A percentile compares a stretch with the other conserved stretches of the same genome.
phyloP scores from a whole-genome alignment of 345 rosid genomes.

The Combretum micranthum region DNA sequence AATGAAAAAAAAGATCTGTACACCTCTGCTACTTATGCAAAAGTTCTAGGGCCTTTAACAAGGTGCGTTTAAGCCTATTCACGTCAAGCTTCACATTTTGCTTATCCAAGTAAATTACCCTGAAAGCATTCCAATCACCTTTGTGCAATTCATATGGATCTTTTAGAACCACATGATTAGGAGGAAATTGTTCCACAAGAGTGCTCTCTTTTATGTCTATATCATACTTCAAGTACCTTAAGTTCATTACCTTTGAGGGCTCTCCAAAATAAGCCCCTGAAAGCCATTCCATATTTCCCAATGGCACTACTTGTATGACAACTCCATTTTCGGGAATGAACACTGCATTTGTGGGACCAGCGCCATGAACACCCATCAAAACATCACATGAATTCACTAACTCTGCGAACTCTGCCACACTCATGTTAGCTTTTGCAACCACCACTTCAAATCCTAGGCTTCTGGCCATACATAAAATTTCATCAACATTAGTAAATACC shows the following conservation, averaged over 20 bases:
- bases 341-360: not conserved
- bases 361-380: constrained; percentile 3
- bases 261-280: constrained; percentile 2
- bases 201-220: constrained; percentile 5
- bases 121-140: not conserved
- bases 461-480: not conserved
- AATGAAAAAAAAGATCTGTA: no score
- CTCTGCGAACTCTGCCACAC: not conserved
- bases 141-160: not conserved
- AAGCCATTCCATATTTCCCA: constrained; percentile 6
- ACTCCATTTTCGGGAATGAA: not conserved
- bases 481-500: not conserved
- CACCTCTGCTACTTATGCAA: no score
- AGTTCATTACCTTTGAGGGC: not conserved
- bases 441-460: not conserved
- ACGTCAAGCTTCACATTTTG: constrained; percentile 2
- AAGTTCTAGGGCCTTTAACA: no score
- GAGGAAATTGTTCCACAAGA: not conserved
- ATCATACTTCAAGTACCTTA: not conserved
- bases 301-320: constrained; percentile 4
- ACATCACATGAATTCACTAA: constrained; percentile 2
- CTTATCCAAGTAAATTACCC: constrained; percentile 1
- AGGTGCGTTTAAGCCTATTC: not conserved
- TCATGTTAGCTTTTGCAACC: not conserved
- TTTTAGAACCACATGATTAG: not conserved